phyloP scores from a whole-genome alignment of 352 stramenopile genomes.

The Peronospora destructor region DNA sequence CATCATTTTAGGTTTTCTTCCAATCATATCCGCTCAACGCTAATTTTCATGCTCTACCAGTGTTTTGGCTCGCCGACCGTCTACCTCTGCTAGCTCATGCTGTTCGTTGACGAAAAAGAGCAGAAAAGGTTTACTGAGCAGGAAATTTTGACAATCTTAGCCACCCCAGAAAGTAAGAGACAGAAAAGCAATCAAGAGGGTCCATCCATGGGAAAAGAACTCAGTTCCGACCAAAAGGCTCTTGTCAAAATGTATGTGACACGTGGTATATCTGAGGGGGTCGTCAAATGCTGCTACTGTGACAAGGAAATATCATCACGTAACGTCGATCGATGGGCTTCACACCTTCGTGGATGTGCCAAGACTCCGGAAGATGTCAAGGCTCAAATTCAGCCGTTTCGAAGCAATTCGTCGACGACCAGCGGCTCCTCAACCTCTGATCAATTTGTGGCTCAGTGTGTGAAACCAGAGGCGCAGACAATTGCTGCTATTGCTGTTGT shows the following conservation, averaged over 20 bases:
- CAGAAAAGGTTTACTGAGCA: conserved; percentile 30
- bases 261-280: conserved; percentile 46
- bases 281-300: conserved; percentile 77
- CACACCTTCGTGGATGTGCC: conserved; percentile 63
- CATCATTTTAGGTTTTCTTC: conserved; percentile 4
- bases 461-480: conserved; percentile 1
- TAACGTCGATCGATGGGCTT: conserved; percentile 80
- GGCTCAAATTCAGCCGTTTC: conserved; percentile 62
- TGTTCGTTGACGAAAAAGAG: conserved; percentile 38
- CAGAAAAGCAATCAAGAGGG: conserved; percentile 24
- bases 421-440: conserved; percentile 4
- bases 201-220: conserved; percentile 46
- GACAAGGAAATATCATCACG: conserved; percentile 81
- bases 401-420: conserved; percentile 6
- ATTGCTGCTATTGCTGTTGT: background rate
- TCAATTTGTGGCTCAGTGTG: background rate
- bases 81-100: conserved; percentile 21
- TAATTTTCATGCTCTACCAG: conserved; percentile 14
- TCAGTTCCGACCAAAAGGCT: conserved; percentile 61
- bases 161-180: conserved; percentile 31
- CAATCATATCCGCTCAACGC: conserved; percentile 13
- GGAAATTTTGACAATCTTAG: conserved; percentile 2
- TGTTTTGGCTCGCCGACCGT: conserved; percentile 3
- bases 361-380: conserved; percentile 78
- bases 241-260: conserved; percentile 72